Base-by-base conservation (phyloP, 108 stramenopile genomes). In the Licmophora abbreviata region DNA sequence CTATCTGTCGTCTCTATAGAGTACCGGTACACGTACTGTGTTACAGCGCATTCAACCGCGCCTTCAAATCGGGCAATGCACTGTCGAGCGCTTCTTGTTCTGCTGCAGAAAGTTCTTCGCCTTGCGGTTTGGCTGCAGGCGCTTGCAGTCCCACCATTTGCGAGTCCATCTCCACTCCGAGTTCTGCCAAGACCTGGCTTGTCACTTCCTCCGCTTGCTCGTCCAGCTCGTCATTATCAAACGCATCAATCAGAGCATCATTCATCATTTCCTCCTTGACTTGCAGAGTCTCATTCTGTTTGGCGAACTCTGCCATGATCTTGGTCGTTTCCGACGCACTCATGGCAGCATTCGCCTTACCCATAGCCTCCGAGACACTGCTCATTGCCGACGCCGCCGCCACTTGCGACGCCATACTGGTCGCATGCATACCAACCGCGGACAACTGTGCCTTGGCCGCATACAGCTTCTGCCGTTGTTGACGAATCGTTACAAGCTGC, bases 201-300 rank as follows among this genome's bases (percentile, higher is more conserved):
- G 87, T 84, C 0, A 88, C 61, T 29, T 74, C 41, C 21, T 88
- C 82, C 0, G 83, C 87, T 53, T 88, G 80, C 53, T 81, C 87
- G 51, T 84, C 81, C 14, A 84, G 51, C 17, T 79, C 83, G 31
- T 79, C 78, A 27, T 73, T 71, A 52, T 88, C 87, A 61, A 88
- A 88, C 10, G 80, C 87, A 52, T 82, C 83, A 14, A 73, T 72
- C 33, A 88, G 50, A 10, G 77, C 87, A 63, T 88, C 87, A 58
- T 88, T 74, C 82, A 88, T 77, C 75, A 88, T 61, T 64, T 88
- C 87, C 43, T 88, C 76, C 44, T 79, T 81, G 51, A 84, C 65
- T 32, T 72, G 53, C 18, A 81, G 35, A 8, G 29, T 42, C 63
- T 84, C 83, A 61, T 77, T 88, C 58, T 88, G 74, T 34, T 46